These are phyloP conservation scores for Ochetophila trinervis DNA, from an alignment of 306 rosid genomes.

Conservation along the genomic window DNA sequence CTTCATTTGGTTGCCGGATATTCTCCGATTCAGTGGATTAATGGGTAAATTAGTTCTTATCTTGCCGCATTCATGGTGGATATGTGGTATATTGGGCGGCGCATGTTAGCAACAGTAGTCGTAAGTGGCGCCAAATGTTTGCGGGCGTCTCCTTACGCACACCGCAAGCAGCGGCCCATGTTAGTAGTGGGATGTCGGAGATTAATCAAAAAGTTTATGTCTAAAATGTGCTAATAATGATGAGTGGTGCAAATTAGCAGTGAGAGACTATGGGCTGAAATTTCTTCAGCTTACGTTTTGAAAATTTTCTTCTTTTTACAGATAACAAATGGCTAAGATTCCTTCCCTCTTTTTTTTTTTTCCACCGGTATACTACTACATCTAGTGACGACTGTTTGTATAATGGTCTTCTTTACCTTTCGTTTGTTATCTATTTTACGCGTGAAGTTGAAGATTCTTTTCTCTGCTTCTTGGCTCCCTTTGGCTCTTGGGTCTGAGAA, in stretches of 20 bases:
- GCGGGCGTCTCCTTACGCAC: slow-evolving; percentile 16
- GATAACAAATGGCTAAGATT: slow-evolving; percentile 10
- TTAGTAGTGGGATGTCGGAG: background rate
- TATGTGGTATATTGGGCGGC: background rate
- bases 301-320: background rate
- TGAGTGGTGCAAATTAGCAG: slow-evolving; percentile 2
- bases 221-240: background rate
- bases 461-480: slow-evolving; percentile 26
- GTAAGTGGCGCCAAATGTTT: slow-evolving; percentile 28
- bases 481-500: slow-evolving; percentile 38
- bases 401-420: slow-evolving; percentile 10
- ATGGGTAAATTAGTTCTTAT: background rate
- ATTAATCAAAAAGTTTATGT: background rate
- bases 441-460: slow-evolving; percentile 61
- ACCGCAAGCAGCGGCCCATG: background rate
- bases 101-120: background rate
- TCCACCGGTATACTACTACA: slow-evolving; percentile 3
- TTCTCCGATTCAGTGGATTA: background rate
- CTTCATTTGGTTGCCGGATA: too few species aligned
- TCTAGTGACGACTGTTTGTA: slow-evolving; percentile 9
- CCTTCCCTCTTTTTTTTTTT: background rate
- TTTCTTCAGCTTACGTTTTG: background rate
- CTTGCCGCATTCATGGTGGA: background rate
- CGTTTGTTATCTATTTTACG: slow-evolving; percentile 40
- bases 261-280: background rate